These are phyloP conservation scores for Pseudogymnoascus pannorum DNA, from an alignment of 2,329 filamentous ascomycete genomes.

Conservation along the genomic window DNA sequence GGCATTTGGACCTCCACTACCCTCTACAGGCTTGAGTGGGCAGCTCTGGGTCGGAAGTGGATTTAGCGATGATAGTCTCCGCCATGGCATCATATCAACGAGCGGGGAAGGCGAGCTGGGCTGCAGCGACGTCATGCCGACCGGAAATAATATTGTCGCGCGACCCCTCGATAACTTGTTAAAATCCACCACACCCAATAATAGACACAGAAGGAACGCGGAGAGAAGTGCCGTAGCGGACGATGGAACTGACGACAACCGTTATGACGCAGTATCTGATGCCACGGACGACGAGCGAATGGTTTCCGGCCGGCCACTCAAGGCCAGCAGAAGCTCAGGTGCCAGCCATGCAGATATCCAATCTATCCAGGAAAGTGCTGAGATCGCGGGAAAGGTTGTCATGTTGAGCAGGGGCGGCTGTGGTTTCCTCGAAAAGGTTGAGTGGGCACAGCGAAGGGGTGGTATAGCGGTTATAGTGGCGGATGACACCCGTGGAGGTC, in stretches of 20 bases:
- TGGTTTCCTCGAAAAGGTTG: constrained; percentile 93
- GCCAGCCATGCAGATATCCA: constrained; percentile 74
- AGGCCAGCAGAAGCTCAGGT: constrained; percentile 18
- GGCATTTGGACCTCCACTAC: constrained; percentile 79
- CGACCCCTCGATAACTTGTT: constrained; percentile 7
- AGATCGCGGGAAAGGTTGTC: constrained; percentile 89
- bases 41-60: constrained; percentile 91
- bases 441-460: constrained; percentile 90
- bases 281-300: neutral
- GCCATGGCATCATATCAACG: constrained; percentile 15
- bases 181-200: constrained; percentile 24
- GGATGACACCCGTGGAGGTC: constrained; percentile 82
- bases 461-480: constrained; percentile 88
- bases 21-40: constrained; percentile 70
- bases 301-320: neutral
- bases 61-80: constrained; percentile 66
- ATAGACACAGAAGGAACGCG: constrained; percentile 31
- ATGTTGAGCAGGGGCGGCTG: constrained; percentile 88
- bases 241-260: constrained; percentile 71
- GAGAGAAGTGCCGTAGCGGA: constrained; percentile 34
- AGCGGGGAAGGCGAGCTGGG: constrained; percentile 77
- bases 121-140: constrained; percentile 80
- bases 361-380: constrained; percentile 81
- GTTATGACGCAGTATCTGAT: neutral
- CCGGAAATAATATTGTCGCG: constrained; percentile 29